These are phyloP conservation scores for Tubosaeta sp. DNA, from an alignment of 768 basidiomycete species.

Conservation along the genomic window DNA sequence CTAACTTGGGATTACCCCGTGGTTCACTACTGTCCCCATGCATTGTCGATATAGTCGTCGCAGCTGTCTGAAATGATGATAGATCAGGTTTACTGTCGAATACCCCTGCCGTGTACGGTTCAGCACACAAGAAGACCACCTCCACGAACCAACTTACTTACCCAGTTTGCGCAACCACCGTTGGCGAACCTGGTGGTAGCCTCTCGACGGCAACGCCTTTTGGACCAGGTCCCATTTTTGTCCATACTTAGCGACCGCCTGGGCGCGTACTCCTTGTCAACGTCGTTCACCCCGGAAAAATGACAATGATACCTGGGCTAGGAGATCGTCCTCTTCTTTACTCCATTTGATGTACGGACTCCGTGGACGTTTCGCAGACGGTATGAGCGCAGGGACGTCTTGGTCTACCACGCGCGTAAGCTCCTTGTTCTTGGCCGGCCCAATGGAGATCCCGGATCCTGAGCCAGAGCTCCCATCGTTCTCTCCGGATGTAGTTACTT, in stretches of 20 bases:
- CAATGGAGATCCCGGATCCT: background rate
- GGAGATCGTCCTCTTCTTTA: constrained; percentile 39
- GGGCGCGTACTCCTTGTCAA: background rate
- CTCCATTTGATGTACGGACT: constrained; percentile 43
- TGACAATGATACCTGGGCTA: constrained; percentile 29
- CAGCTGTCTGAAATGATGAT: constrained; percentile 31
- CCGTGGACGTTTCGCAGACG: constrained; percentile 31
- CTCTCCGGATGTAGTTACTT: constrained; percentile 8
- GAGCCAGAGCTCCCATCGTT: background rate
- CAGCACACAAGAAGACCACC: background rate
- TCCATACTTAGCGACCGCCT: constrained; percentile 39
- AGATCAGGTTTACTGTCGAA: constrained; percentile 36
- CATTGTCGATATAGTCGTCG: constrained; percentile 11
- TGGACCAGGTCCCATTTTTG: constrained; percentile 40
- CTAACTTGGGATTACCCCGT: constrained; percentile 34
- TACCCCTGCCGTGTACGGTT: constrained; percentile 19
- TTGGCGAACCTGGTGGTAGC: constrained; percentile 42
- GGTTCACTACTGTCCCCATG: constrained; percentile 18
- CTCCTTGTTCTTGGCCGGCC: constrained; percentile 17
- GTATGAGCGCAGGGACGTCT: constrained; percentile 13
- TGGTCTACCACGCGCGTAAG: constrained; percentile 28
- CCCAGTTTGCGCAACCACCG: constrained; percentile 41
- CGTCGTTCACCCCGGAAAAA: background rate
- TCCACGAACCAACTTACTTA: constrained; percentile 5
- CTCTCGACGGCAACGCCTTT: constrained; percentile 37